Base-by-base conservation (phyloP, 2,329 filamentous ascomycete species). In the Sporothrix globosa region DNA sequence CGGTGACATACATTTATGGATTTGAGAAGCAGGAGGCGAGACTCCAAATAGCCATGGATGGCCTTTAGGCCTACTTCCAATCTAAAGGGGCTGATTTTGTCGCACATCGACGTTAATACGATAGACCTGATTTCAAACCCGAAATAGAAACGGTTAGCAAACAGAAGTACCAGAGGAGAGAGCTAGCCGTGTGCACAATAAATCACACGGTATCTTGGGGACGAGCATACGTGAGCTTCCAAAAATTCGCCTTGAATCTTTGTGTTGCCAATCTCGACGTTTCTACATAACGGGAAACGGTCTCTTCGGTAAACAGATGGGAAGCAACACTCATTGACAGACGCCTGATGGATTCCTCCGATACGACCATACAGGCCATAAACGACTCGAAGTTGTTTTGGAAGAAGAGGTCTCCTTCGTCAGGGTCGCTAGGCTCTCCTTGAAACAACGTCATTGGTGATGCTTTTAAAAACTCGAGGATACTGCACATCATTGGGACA, bases 401-500 rank as follows among this genome's bases (percentile, higher is more conserved):
- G 65, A 81, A 83, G 69, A 82, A 83, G 3, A 73, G 72, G 27
- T 80, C 78, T 65, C 78, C 79, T 10, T 80, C 80, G 6, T 76
- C 72, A 3, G 73, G 74, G 17, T 80, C 78, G 19, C 73, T 72
- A 11, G 82, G 81, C 10, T 80, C 76, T 17, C 79, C 80, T 69
- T 81, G 78, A 67, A 86, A 84, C 2, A 87, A 77, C 2, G 82
- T 83, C 67, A 80, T 73, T 68, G 87, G 85, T 1, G 84, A 87
- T 6, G 84, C 82, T 73, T 86, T 82, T 13, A 90, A 77, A 70
- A 90, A 90, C 54, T 83, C 80, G 13, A 90, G 79, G 67, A 89
- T 87, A 71, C 82, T 83, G 75, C 83, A 83, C 30, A 84, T 79
- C 74, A 87, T 80, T 61, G 79, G 78, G 27, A 80, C 77, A 27